Evolutionary conservation across 2,329 filamentous ascomycete species (phyloP), one percentile per base, ranked within the genome.

Genomic region (Nakataea oryzae): DNA sequence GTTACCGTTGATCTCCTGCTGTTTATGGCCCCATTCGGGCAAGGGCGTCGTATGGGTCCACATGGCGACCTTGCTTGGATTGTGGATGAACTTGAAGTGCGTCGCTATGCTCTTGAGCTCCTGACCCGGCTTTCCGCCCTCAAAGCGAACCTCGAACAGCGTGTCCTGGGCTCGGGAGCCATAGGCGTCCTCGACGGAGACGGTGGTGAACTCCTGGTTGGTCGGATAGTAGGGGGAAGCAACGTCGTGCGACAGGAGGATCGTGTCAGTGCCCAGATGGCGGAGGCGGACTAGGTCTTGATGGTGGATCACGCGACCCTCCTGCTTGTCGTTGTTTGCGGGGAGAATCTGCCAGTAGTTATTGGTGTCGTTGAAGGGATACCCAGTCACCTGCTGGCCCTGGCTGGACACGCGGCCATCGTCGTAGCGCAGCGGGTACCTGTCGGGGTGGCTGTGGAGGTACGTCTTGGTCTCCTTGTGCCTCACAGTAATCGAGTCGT

Each of bases 1-100:
- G 82, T 99, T 99, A 64, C 95, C 95, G 75, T 99, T 99, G 80
- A 99, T 97, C 74, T 99, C 95, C 71, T 96, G 93, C 75, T 99
- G 95, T 75, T 96, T 95, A 79, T 90, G 93, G 29, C 84, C 95
- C 95, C 95, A 99, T 4, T 99, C 95, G 5, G 95, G 95, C n/a
- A 99, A 85, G 59, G 95, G 91, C 64, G 87, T 95, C 47, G 89
- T 89, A 75, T 97, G 93, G 30, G 95, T 99, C 95, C 95, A 99
- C 93, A 99, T 96, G 67, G 95, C 93, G 60, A 99, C 95, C 74
- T 96, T 96, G 74, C 91, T 96, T 9, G 93, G 92, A 70, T 90
- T 86, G 75, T 99, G 95, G 69, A 99, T 85, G 64, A 99, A 83
- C 78, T 97, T 97, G 84, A 99, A 97, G 76, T 96, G 90, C 65